Evolutionary conservation across 108 stramenopile genomes (phyloP), one percentile per base, ranked within the genome.

Genomic region (Conticribra guillardii): DNA sequence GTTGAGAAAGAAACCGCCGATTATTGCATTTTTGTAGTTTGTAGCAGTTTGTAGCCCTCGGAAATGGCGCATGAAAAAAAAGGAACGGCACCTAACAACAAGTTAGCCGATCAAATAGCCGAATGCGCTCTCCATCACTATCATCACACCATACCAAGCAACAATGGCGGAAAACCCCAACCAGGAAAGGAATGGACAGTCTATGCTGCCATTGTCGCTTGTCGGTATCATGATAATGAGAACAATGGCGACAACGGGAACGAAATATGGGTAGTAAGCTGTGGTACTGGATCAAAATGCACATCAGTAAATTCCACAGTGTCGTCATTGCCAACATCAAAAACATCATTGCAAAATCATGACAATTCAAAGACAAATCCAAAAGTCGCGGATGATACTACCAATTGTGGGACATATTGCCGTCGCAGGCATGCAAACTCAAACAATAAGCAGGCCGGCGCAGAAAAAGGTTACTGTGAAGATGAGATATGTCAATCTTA

Each of bases 281-380:
- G 74, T 77, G 92, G 89, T 0, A 96, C 95, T 18, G 95, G 95
- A 51, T 88, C 88, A 15, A 96, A 96, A 76, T 96, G 95, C 62
- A 91, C 88, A 15, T 82, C 88, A 24, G 27, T 76, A 16, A 60
- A 46, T 15, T 60, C 73, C 0, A 34, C 47, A 54, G 75, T 71
- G 31, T 76, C 65, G 2, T 60, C 70, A 23, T 75, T 81, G 30
- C 77, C 73, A 11, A 34, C 64, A 27, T 31, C 30, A 4, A 32
- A 49, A 21, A 3, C 69, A 2, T 44, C 65, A 51, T 70, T 59
- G 9, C 57, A 52, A n/a, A 29, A 64, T 9, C 11, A 5, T 11
- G 37, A 41, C 11, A 41, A 9, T 41, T 5, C 37, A 41, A 41
- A 41, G n/a, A 44, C 28, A n/a, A n/a, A n/a, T n/a, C n/a, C n/a